A percentile compares a stretch with the other conserved stretches of the same genome.
Conservation (phyloP, 371 early-diverging fungal species). For the Coemansia sp. region DNA sequence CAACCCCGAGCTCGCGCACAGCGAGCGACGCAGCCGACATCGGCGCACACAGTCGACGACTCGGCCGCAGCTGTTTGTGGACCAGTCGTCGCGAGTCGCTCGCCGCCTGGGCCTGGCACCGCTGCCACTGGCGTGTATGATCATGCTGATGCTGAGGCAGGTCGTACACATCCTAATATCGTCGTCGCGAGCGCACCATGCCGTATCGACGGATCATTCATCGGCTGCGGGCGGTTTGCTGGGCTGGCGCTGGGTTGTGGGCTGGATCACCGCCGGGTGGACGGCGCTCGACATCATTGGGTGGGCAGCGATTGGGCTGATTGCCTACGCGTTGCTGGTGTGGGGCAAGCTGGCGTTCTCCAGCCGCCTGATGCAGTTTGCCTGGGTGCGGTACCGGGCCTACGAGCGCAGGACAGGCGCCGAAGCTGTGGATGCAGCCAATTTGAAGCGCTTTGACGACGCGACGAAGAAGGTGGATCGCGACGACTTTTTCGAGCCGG, state of each 20-base stretch:
- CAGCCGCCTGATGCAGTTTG: conserved; percentile 67
- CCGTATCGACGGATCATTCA: neutral
- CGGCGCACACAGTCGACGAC: conserved; percentile 24
- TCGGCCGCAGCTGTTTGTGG: conserved; percentile 57
- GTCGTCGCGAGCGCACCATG: conserved; percentile 11
- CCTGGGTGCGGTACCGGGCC: conserved; percentile 61
- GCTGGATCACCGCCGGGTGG: conserved; percentile 10
- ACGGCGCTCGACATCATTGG: conserved; percentile 36
- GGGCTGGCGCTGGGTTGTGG: neutral
- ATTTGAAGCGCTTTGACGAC: conserved; percentile 35
- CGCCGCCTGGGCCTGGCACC: conserved; percentile 90
- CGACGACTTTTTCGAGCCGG: conserved; percentile 35
- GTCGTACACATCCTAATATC: conserved; percentile 29
- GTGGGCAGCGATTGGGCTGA: conserved; percentile 51
- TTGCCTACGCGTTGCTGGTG: conserved; percentile 50
- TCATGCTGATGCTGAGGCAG: conserved; percentile 53
- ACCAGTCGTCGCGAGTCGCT: conserved; percentile 85
- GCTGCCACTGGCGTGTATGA: conserved; percentile 84
- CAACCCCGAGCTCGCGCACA: neutral
- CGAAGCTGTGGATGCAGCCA: conserved; percentile 36
- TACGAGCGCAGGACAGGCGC: conserved; percentile 59
- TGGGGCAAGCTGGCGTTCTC: conserved; percentile 73
- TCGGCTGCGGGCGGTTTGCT: neutral
- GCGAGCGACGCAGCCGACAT: neutral
- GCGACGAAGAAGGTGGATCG: conserved; percentile 44